Base-by-base conservation (phyloP, 768 basidiomycete species). In the Trametes punicea region DNA sequence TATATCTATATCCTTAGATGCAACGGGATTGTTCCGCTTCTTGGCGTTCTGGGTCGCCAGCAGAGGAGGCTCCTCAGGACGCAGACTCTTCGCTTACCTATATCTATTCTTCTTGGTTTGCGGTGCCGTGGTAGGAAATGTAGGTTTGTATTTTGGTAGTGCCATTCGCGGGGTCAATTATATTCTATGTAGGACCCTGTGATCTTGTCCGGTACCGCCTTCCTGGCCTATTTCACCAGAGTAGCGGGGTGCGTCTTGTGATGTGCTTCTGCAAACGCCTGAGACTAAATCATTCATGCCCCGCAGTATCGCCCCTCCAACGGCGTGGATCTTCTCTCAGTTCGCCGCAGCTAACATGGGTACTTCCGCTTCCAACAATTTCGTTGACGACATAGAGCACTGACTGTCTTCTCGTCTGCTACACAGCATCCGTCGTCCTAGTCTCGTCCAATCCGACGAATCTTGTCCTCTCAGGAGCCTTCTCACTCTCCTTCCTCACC, bases 361-460 rank as follows among this genome's bases (percentile, higher is more conserved):
- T 70, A 30, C 25, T 20, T 15, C 31, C 31, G 7, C 31, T 13
- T 41, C 20, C 18, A 16, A 26, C 27, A 38, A 15, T 10, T 20
- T 85, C 79, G 81, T 67, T 85, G 0, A n/a, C n/a, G n/a, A n/a
- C 40, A 41, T 23, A 6, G n/a, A 36, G 15, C 31, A n/a, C 34
- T 36, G 7, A 36, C 15, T 15, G 34, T 16, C 7, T 8, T 2
- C 2, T 10, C n/a, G 2, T 25, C 5, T 9, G n/a, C n/a, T n/a
- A 15, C n/a, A n/a, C 50, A 72, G 81, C 78, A 6, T 78, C 76
- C 16, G 77, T 77, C 16, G 74, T 81, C 0, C 73, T 83, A 6
- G 91, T 97, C 46, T 87, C 93, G 2, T 89, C 88, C 0, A 98
- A 98, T 66, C 93, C 91, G 2, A 98, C 96, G 1, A 98, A 98